Evolutionary conservation across 1,284 basidiomycete genomes (phyloP), one percentile per base, ranked within the genome.

Genomic region (Bondarzewia mesenterica): DNA sequence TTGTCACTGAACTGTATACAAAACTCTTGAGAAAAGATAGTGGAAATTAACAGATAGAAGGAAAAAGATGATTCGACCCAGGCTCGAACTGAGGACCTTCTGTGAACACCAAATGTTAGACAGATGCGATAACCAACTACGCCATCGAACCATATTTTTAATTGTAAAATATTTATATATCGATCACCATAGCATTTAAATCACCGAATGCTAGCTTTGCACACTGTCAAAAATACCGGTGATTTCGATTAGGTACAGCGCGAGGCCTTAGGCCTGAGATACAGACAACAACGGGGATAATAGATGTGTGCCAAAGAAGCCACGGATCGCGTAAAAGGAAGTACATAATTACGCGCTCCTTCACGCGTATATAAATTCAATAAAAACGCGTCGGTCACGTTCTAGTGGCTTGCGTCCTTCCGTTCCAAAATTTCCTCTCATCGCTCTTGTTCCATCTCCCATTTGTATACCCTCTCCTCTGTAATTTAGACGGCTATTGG

Each of bases 121-220:
- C 79, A 80, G 78, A 80, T 78, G 78, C 77, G 78, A 80, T 81
- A 81, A 83, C 81, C 80, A 83, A 81, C 81, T 83, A 83, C 81
- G 80, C 82, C 82, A 83, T 77, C 78, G 71, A 71, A 63, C 69
- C 69, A 25, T 37, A 4, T 8, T 4, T 32, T 4, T 32, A 32
- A 15, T 7, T 7, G 12, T 7, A 4, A 3, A 7, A 32, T 7
- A 32, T n/a, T n/a, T n/a, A n/a, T n/a, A n/a, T n/a, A n/a, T n/a
- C n/a, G n/a, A n/a, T n/a, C n/a, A n/a, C n/a, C n/a, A n/a, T n/a
- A n/a, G n/a, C n/a, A n/a, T n/a, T n/a, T n/a, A n/a, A n/a, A n/a
- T n/a, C n/a, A n/a, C n/a, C n/a, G n/a, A n/a, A n/a, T n/a, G n/a
- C n/a, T n/a, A n/a, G n/a, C n/a, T n/a, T n/a, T n/a, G n/a, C n/a